A percentile compares a stretch with the other conserved stretches of the same genome.
These are phyloP conservation scores for Sphagnum magellanicum DNA, from an alignment of 228 moss, liverwort and hornwort species.

Conservation along the genomic window DNA sequence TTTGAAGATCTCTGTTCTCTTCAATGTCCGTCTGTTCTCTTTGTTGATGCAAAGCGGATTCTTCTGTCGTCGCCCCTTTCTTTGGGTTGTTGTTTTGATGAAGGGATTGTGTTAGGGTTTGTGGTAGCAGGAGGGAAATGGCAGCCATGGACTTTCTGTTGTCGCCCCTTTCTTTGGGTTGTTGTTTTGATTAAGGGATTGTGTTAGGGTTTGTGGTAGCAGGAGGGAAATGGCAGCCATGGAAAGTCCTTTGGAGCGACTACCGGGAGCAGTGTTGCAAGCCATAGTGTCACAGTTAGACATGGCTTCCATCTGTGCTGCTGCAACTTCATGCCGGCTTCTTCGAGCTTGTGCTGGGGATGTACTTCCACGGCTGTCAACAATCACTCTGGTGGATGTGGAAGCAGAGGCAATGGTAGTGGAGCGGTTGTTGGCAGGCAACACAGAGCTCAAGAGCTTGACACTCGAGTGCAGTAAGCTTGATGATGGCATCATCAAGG, in stretches of 20 bases:
- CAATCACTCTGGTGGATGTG: conserved; percentile 20
- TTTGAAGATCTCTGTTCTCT: too few species aligned
- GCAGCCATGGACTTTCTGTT: conserved; percentile 14
- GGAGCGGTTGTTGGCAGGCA: conserved; percentile 49
- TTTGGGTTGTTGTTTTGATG: too few species aligned
- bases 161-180: too few species aligned
- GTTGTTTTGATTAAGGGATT: too few species aligned
- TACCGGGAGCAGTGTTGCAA: conserved; percentile 57
- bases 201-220: too few species aligned
- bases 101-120: too few species aligned
- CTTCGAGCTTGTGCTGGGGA: conserved; percentile 57
- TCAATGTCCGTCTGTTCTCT: too few species aligned
- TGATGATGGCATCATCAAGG: conserved; percentile 53
- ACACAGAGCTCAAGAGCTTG: conserved; percentile 50
- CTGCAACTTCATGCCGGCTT: conserved; percentile 58
- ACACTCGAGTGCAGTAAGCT: conserved; percentile 74
- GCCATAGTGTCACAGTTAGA: conserved; percentile 66
- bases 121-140: too few species aligned
- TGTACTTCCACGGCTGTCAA: conserved; percentile 39
- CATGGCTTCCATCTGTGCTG: conserved; percentile 63
- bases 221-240: conserved; percentile 3
- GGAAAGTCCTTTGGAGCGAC: conserved; percentile 47
- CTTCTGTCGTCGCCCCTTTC: too few species aligned
- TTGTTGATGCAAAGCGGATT: too few species aligned
- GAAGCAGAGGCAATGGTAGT: conserved; percentile 47